Conservation (phyloP, 371 early-diverging fungal species). For the Mucor sp. region DNA sequence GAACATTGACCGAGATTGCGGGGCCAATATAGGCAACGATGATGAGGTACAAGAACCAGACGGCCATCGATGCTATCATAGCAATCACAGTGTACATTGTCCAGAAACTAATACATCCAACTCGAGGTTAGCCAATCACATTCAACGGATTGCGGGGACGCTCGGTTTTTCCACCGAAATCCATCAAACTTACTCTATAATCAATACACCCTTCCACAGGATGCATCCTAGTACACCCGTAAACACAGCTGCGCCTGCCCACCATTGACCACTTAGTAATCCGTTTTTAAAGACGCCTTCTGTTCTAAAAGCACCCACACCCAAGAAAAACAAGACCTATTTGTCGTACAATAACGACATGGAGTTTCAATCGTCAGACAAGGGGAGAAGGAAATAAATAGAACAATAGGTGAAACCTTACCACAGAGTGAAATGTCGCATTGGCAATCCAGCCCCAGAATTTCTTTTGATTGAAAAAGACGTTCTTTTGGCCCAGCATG, state of each 20-base stretch:
- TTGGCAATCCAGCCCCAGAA: slow-evolving; percentile 94
- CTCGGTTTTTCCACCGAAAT: neutral
- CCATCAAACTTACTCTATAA: slow-evolving; percentile 67
- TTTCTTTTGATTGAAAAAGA: slow-evolving; percentile 83
- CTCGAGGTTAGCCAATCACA: slow-evolving; percentile 8
- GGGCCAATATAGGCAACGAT: slow-evolving; percentile 84
- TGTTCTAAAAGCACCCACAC: slow-evolving; percentile 59
- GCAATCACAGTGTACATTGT: slow-evolving; percentile 82
- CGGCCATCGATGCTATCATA: slow-evolving; percentile 78
- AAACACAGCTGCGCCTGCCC: slow-evolving; percentile 77
- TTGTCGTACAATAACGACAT: neutral
- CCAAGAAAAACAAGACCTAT: slow-evolving; percentile 65
- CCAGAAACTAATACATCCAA: slow-evolving; percentile 58
- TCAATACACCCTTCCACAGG: slow-evolving; percentile 82
- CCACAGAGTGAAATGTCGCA: slow-evolving; percentile 85
- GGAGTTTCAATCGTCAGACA: neutral
- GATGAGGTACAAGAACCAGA: slow-evolving; percentile 89
- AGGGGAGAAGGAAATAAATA: too few relatives aligned
- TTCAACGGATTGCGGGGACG: slow-evolving; percentile 13
- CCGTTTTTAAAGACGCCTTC: slow-evolving; percentile 69
- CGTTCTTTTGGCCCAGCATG: slow-evolving; percentile 79
- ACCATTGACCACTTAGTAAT: slow-evolving; percentile 73
- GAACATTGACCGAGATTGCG: slow-evolving; percentile 59
- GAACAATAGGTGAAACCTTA: slow-evolving; percentile 34
- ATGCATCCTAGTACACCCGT: slow-evolving; percentile 80